phyloP scores from a whole-genome alignment of 2,329 filamentous ascomycete species.

The Arthrobotrys entomopaga region DNA sequence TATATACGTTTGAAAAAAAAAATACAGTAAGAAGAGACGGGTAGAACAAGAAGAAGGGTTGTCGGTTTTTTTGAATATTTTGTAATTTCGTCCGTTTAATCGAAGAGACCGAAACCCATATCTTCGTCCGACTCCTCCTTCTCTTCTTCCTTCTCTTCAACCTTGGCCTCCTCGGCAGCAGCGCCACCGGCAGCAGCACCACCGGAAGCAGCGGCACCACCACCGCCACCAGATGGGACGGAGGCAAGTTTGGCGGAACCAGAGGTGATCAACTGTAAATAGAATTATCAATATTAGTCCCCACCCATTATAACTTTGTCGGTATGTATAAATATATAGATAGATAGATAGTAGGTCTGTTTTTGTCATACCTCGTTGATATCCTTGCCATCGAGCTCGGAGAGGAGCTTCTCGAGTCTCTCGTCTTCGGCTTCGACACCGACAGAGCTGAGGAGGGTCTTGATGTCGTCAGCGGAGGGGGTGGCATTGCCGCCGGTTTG shows the following conservation, averaged over 20 bases:
- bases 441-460: constrained; percentile 87
- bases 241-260: constrained; percentile 95
- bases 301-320: constrained; percentile 10
- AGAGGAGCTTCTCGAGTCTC: constrained; percentile 84
- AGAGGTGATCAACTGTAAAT: constrained; percentile 81
- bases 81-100: constrained; percentile 29
- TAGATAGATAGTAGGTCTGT: background rate
- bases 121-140: constrained; percentile 81
- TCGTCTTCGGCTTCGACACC: constrained; percentile 93
- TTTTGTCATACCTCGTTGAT: constrained; percentile 73
- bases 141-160: constrained; percentile 81
- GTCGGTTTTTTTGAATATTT: constrained; percentile 6
- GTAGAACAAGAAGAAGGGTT: constrained; percentile 13
- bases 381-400: constrained; percentile 90
- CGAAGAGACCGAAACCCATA: constrained; percentile 76
- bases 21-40: constrained; percentile 9
- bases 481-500: constrained; percentile 89
- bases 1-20: constrained; percentile 48
- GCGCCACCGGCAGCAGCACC: constrained; percentile 74
- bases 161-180: constrained; percentile 66
- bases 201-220: constrained; percentile 74
- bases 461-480: constrained; percentile 87
- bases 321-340: constrained; percentile 63
- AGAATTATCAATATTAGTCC: background rate
- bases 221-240: constrained; percentile 91